Conservation (phyloP, 768 basidiomycete genomes). For the Psilocybe subaeruginosa region DNA sequence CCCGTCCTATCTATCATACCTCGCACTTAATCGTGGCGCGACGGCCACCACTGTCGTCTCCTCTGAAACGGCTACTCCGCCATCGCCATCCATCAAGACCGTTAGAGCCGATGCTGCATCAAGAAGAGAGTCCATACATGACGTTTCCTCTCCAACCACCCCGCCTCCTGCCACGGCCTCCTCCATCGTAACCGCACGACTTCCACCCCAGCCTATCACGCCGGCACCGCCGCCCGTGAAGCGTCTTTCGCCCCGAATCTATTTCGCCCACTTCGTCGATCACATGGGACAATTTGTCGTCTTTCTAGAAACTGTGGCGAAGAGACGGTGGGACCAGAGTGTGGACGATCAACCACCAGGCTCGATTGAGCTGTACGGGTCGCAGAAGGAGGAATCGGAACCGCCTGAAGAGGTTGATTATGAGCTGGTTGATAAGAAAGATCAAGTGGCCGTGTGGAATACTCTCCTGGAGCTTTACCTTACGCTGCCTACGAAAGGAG, state of each 20-base stretch:
- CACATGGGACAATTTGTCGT: constrained; percentile 81
- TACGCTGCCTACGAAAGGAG: constrained; percentile 43
- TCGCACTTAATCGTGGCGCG: constrained; percentile 68
- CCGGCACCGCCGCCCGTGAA: constrained; percentile 40
- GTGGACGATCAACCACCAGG: constrained; percentile 44
- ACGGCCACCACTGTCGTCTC: constrained; percentile 40
- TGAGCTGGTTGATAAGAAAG: constrained; percentile 51
- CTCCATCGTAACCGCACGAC: constrained; percentile 7
- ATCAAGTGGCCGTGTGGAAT: constrained; percentile 92
- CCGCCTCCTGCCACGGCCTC: constrained; percentile 34
- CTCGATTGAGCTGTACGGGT: constrained; percentile 23
- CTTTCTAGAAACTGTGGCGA: constrained; percentile 88
- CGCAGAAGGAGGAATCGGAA: constrained; percentile 12
- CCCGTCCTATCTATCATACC: constrained; percentile 80
- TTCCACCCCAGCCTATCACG: constrained; percentile 1
- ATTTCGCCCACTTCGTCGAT: constrained; percentile 94
- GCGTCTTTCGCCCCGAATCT: constrained; percentile 79
- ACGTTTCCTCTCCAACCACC: constrained; percentile 33
- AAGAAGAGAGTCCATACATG: constrained; percentile 39
- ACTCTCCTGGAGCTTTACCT: constrained; percentile 94
- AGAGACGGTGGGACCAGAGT: constrained; percentile 77
- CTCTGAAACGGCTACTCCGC: constrained; percentile 40
- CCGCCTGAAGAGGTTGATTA: constrained; percentile 39
- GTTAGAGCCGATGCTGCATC: constrained; percentile 40
- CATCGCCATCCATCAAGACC: constrained; percentile 51